A percentile compares a stretch with the other conserved stretches of the same genome.
Conservation (phyloP, 331 rosid genomes). For the Pyrus hybrid region DNA sequence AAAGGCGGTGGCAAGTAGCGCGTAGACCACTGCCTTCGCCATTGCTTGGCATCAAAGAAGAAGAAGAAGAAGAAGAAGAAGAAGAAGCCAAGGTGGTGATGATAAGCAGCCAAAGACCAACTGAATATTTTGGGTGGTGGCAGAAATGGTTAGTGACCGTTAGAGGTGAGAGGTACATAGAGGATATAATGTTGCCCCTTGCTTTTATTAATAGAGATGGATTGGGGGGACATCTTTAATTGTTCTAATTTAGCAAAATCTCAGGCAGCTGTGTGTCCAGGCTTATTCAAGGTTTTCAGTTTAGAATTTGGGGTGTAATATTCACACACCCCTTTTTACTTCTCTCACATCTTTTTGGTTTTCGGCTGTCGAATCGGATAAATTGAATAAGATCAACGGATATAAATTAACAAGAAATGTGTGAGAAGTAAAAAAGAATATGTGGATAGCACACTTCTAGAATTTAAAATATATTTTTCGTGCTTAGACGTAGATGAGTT, state of each 20-base stretch:
- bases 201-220: not conserved
- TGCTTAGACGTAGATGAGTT: no score
- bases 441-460: no score
- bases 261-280: not conserved
- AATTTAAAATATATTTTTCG: no score
- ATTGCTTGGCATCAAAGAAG: constrained; percentile 16
- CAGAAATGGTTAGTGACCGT: constrained; percentile 28
- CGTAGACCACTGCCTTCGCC: constrained; percentile 70
- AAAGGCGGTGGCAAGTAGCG: constrained; percentile 47
- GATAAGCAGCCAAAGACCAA: not conserved
- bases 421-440: no score
- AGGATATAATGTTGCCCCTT: not conserved
- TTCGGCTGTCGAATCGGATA: no score
- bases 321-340: no score
- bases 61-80: not conserved
- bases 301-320: no score
- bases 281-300: no score
- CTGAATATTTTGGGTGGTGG: constrained; percentile 11
- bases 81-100: not conserved
- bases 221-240: not conserved
- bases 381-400: no score
- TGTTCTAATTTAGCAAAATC: not conserved
- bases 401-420: no score
- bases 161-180: constrained; percentile 18
- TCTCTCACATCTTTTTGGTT: no score